phyloP scores from a whole-genome alignment of 805 yeast genomes.

The Nakazawaea wickerhamii region DNA sequence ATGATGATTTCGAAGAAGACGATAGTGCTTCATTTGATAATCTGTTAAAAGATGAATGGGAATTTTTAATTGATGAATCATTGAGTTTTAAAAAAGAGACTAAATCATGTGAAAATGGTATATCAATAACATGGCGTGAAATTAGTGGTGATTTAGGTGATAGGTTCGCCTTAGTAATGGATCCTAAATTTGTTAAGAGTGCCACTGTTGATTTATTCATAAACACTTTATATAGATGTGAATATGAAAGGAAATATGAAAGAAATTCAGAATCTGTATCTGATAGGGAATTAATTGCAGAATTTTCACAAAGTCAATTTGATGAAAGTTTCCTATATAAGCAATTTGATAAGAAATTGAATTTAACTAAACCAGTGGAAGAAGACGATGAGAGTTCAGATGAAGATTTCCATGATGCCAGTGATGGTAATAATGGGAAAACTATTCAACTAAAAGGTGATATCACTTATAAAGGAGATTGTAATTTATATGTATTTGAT shows the following conservation, averaged over 20 bases:
- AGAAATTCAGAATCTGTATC: constrained; percentile 42
- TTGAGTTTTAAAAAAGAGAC: constrained; percentile 48
- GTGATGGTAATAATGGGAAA: constrained; percentile 21
- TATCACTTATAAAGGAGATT: constrained; percentile 11
- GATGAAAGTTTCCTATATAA: constrained; percentile 15
- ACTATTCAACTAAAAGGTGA: constrained; percentile 9
- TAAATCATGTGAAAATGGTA: constrained; percentile 38
- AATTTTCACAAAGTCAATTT: constrained; percentile 17
- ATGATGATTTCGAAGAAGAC: constrained; percentile 43
- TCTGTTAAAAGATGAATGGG: constrained; percentile 55
- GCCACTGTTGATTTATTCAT: constrained; percentile 61
- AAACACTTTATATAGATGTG: constrained; percentile 56
- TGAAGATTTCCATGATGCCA: constrained; percentile 24
- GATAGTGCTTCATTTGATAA: constrained; percentile 31
- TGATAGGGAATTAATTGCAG: constrained; percentile 35
- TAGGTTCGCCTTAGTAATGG: constrained; percentile 72
- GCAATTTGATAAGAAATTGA: constrained; percentile 8
- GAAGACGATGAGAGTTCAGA: constrained; percentile 24
- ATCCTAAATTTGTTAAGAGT: constrained; percentile 43
- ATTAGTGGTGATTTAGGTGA: constrained; percentile 84
- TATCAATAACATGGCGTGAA: constrained; percentile 75
- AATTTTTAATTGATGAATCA: constrained; percentile 58
- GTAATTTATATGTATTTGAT: constrained; percentile 53
- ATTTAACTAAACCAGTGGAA: constrained; percentile 22
- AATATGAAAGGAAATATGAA: constrained; percentile 70